Evolutionary conservation across 1,284 basidiomycete genomes (phyloP), one percentile per base, ranked within the genome.

Genomic region (Sporisorium reilianum): DNA sequence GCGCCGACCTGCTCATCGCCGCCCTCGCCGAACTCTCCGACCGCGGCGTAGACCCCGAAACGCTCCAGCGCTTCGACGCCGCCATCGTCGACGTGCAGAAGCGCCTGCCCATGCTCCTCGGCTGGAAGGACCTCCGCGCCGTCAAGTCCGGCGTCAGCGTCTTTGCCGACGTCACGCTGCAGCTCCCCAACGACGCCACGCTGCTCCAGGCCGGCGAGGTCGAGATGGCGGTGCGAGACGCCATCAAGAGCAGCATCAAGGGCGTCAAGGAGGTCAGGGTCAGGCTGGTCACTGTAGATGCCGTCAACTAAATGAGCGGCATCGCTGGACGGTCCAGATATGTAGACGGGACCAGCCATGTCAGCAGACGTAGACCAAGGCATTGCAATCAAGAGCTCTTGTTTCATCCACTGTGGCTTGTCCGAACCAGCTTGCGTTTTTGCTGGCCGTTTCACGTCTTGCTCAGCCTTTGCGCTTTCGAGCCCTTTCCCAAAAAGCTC

Each of bases 11-110:
- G 23, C 88, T 94, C 48, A 85, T 88, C 48, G 89, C 89, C 16
- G 92, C 95, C 1, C 89, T 93, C 85, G 88, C 89, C 28, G 94
- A 97, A 82, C 87, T 97, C 48, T 92, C 92, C 2, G 95, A 97
- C 81, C 91, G 91, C 8, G 90, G 93, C 16, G 90, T 95, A 18
- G 90, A 92, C 0, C 84, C 86, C 1, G 85, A 86, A 58, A 91
- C 89, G 38, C 88, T 88, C 51, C 84, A 86, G 30, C 86, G 87
- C 5, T 88, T 94, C 16, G 84, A 88, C 86, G 80, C 49, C 86
- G 89, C 8, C 86, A 92, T 53, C 85, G 42, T 44, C 2, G 49
- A 51, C 6, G 68, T 79, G 7, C 59, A 72, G 54, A 53, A 63
- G 9, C 5, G 23, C 0, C 45, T 48, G 20, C 54, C 61, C 5